Evolutionary conservation across 2,329 filamentous ascomycete species (phyloP).

Genomic region (Pseudocercospora eumusae): DNA sequence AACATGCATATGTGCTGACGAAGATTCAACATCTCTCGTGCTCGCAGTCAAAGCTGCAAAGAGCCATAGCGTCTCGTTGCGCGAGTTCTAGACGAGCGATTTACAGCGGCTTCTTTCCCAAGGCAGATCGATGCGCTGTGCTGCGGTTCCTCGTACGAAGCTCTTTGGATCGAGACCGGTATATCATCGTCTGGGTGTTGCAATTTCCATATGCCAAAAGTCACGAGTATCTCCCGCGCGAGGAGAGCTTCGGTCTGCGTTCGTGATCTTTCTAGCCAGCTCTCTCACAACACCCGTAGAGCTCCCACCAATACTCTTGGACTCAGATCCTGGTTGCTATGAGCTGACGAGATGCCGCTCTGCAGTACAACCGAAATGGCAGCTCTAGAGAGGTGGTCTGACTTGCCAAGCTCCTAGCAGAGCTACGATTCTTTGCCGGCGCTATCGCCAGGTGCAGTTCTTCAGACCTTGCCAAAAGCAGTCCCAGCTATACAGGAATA

Average conservation of each 20-base stretch:
- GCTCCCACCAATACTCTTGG: not conserved
- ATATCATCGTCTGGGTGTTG: not conserved
- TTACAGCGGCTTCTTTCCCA: not conserved
- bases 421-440: conserved; percentile 11
- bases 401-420: not conserved
- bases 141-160: not conserved
- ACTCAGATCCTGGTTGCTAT: not conserved
- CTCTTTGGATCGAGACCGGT: not conserved
- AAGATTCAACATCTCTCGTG: not conserved
- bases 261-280: not conserved
- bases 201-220: not conserved
- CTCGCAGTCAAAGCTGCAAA: not conserved
- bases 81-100: not conserved
- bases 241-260: not conserved
- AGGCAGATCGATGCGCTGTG: not conserved
- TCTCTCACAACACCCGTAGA: not conserved
- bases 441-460: not conserved
- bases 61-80: not conserved
- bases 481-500: not conserved
- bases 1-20: not conserved
- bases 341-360: not conserved
- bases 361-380: not conserved
- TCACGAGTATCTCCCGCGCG: not conserved
- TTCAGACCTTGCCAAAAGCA: conserved; percentile 5
- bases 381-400: not conserved